Percentiles rank a stretch among this genome's conserved stretches.
Evolutionary conservation across 2,329 filamentous ascomycete species (phyloP).

Genomic region (Fusarium xylarioides): DNA sequence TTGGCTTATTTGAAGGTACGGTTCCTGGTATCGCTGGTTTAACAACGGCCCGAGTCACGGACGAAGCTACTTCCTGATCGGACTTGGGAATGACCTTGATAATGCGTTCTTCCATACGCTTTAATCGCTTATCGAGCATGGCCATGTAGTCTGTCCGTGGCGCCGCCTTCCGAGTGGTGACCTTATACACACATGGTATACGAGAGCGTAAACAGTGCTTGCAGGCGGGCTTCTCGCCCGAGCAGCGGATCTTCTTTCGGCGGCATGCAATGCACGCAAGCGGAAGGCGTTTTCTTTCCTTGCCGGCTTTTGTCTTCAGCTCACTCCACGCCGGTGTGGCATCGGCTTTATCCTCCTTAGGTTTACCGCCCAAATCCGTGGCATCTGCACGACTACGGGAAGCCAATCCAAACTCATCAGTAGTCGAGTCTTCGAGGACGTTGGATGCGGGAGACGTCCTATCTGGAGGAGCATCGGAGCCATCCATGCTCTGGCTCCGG

Average conservation of each 20-base stretch:
- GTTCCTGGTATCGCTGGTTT: constrained; percentile 77
- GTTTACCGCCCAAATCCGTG: constrained; percentile 62
- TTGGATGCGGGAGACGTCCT: constrained; percentile 56
- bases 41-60: constrained; percentile 81
- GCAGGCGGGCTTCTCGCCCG: constrained; percentile 96
- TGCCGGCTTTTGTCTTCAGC: constrained; percentile 90
- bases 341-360: constrained; percentile 67
- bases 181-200: constrained; percentile 97
- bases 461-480: constrained; percentile 57
- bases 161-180: constrained; percentile 91
- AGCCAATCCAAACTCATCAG: constrained; percentile 68
- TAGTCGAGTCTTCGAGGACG: constrained; percentile 61
- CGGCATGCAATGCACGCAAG: constrained; percentile 95
- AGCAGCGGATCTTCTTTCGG: constrained; percentile 97
- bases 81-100: constrained; percentile 94
- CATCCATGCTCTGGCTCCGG: constrained; percentile 48
- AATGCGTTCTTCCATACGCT: constrained; percentile 97
- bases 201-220: constrained; percentile 94
- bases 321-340: constrained; percentile 78
- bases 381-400: constrained; percentile 58
- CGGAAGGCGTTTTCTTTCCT: constrained; percentile 91
- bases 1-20: constrained; percentile 54
- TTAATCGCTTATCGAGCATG: constrained; percentile 95
- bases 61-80: constrained; percentile 72
- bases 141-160: constrained; percentile 98